Percentiles rank a stretch among this genome's conserved stretches.
Evolutionary conservation across 345 rosid genomes (phyloP).

Genomic region (Salix udensis): DNA sequence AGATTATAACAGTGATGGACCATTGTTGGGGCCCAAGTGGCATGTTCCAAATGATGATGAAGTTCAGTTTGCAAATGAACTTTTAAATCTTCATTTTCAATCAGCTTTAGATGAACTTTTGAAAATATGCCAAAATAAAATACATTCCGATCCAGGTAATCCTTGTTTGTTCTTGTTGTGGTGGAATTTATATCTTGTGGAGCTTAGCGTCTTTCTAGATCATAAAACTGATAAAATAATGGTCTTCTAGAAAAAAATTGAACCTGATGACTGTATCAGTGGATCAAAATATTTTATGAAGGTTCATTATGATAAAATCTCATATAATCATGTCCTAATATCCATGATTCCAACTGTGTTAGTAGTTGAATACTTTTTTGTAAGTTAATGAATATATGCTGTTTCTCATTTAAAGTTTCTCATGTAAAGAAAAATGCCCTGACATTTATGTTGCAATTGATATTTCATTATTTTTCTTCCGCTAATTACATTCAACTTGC

Average conservation of each 20-base stretch:
- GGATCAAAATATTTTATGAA: neutral
- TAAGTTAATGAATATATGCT: neutral
- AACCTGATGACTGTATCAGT: neutral
- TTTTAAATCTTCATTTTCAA: conserved; percentile 75
- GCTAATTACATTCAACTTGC: conserved; percentile 22
- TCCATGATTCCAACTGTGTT: neutral
- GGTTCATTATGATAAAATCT: neutral
- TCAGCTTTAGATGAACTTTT: conserved; percentile 83
- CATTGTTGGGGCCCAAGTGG: conserved; percentile 62
- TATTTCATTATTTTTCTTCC: neutral
- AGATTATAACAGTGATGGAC: conserved; percentile 53
- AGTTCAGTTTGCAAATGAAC: conserved; percentile 93
- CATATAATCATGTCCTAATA: neutral
- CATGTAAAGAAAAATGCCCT: conserved; percentile 14
- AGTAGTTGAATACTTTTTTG: neutral
- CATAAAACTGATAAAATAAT: neutral
- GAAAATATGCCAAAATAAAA: conserved; percentile 69
- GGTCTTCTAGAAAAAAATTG: neutral
- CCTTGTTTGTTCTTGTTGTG: conserved; percentile 1
- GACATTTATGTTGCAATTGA: conserved; percentile 1
- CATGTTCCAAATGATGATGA: conserved; percentile 83
- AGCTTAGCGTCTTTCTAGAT: neutral
- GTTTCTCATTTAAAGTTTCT: conserved; percentile 6
- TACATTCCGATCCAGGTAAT: conserved; percentile 83
- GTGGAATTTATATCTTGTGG: conserved; percentile 1